Evolutionary conservation across 805 yeast species (phyloP), one percentile per base, ranked within the genome.

Genomic region (Metschnikowia lunata): DNA sequence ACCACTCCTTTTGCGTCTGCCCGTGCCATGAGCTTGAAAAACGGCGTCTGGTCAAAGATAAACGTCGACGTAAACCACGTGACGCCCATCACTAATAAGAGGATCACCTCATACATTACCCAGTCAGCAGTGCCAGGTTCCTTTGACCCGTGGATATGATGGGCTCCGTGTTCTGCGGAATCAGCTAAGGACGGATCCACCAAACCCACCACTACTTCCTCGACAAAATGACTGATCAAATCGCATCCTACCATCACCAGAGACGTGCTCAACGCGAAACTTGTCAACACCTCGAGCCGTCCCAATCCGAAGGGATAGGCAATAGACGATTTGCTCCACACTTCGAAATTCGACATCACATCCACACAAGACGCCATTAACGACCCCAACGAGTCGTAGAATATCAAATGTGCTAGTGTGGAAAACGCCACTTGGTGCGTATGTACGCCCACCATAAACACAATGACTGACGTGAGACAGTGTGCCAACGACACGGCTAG

Each of bases 291-390:
- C 58, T 91, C 97, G 12, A 87, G 74, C 46, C 99, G 73, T n/a
- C 95, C 95, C 26, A 91, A 69, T 0, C 98, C 99, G 70, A 91
- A 91, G 0, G 99, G 99, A 51, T 81, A 85, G 11, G 82, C 81
- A 29, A 93, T 71, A 1, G 96, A 85, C 7, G 90, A 78, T 45
- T 78, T 79, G 51, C 78, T 81, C 97, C 98, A 93, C 6, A 85
- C 95, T 51, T 88, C 95, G 63, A 91, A 91, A 59, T 90, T 93
- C n/a, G 88, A 76, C 78, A 91, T 76, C 10, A 88, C 75, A 47
- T 84, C 88, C 7, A 88, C 96, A 13, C 76, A 63, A 0, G 85
- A 84, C 2, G 83, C 74, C 12, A 85, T 71, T 1, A 83, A 56
- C 34, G 88, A 84, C 1, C 95, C 89, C 31, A 89, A 65, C 0